phyloP scores from a whole-genome alignment of 805 yeast species.

The Nakazawaea sp. region DNA sequence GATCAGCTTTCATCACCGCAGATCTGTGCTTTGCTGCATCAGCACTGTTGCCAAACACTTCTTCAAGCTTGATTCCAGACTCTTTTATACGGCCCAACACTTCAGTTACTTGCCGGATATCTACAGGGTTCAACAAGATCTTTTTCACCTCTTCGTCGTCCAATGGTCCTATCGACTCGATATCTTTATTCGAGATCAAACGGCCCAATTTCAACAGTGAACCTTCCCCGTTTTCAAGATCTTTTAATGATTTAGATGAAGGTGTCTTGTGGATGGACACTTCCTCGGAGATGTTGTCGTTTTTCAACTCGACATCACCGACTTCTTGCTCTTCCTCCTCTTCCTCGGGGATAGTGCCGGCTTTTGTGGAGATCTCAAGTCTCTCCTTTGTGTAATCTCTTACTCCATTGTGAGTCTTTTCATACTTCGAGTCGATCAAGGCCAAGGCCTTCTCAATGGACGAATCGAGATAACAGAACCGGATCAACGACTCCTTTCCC shows the following conservation, averaged over 20 bases:
- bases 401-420: constrained; percentile 3
- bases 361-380: not conserved
- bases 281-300: constrained; percentile 7
- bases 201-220: constrained; percentile 26
- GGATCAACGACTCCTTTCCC: constrained; percentile 69
- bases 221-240: constrained; percentile 34
- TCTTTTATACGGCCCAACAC: constrained; percentile 31
- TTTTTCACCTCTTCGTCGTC: constrained; percentile 25
- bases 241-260: constrained; percentile 26
- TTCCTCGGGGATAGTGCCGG: not conserved
- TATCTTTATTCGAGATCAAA: constrained; percentile 6
- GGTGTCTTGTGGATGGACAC: constrained; percentile 15
- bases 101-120: constrained; percentile 29
- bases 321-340: not conserved
- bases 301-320: constrained; percentile 8
- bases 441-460: constrained; percentile 54
- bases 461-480: constrained; percentile 64
- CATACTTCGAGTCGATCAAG: constrained; percentile 16
- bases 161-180: not conserved
- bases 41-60: constrained; percentile 15
- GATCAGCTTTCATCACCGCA: not conserved
- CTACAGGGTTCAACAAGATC: constrained; percentile 27
- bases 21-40: not conserved
- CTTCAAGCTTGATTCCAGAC: constrained; percentile 33
- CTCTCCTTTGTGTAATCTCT: constrained; percentile 2